phyloP scores from a whole-genome alignment of 1,284 basidiomycete genomes.

The Earliella scabrosa region DNA sequence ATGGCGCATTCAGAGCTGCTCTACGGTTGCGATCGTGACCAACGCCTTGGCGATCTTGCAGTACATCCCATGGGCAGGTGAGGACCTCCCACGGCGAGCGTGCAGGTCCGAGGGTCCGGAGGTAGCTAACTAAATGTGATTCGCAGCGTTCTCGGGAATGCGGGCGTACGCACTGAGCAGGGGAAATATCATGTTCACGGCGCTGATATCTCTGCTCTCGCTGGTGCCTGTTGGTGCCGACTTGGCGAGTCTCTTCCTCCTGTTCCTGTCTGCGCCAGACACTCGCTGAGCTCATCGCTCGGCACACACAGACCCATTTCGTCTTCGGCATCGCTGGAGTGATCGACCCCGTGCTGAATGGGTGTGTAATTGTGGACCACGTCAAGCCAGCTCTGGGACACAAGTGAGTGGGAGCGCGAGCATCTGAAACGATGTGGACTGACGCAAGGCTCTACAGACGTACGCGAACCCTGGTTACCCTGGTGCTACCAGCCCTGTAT shows the following conservation, averaged over 20 bases:
- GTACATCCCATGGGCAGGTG: slow-evolving; percentile 7
- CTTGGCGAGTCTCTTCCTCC: neutral
- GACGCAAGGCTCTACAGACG: too few relatives aligned
- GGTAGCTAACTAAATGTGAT: too few relatives aligned
- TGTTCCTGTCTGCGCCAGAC: too few relatives aligned
- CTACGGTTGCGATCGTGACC: neutral
- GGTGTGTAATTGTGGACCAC: too few relatives aligned
- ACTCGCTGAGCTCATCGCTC: too few relatives aligned
- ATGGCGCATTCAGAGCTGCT: neutral
- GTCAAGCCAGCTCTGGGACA: too few relatives aligned
- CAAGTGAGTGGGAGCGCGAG: too few relatives aligned
- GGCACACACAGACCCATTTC: neutral
- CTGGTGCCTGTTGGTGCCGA: neutral
- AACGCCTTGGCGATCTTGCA: slow-evolving; percentile 2
- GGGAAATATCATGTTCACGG: neutral
- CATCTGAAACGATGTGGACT: too few relatives aligned
- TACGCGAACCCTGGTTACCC: too few relatives aligned
- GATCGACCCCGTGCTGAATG: neutral
- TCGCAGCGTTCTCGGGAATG: neutral
- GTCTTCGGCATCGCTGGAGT: too few relatives aligned
- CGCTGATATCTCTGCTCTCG: neutral
- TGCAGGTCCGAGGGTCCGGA: too few relatives aligned
- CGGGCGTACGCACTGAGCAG: slow-evolving; percentile 2
- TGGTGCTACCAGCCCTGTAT: neutral
- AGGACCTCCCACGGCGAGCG: too few relatives aligned